Evolutionary conservation across 2,329 filamentous ascomycete genomes (phyloP).

Genomic region (Diaporthe helianthi): DNA sequence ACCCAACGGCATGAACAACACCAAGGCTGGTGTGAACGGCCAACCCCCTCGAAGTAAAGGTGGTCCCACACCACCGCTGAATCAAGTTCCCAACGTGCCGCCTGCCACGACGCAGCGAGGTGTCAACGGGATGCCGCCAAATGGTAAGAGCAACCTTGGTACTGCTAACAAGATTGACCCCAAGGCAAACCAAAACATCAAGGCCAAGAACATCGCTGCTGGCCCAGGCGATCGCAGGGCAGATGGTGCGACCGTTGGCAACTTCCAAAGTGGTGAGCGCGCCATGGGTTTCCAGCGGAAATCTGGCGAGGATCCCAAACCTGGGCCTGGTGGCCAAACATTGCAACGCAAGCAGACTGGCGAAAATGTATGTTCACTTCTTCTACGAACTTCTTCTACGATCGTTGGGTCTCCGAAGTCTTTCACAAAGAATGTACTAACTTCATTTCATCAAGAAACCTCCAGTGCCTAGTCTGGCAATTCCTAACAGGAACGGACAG

Average conservation of each 20-base stretch:
- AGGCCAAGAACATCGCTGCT: neutral
- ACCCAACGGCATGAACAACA: neutral
- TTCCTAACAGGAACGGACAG: neutral
- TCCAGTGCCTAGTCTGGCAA: neutral
- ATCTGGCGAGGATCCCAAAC: neutral
- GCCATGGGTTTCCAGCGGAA: constrained; percentile 2
- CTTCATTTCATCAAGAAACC: neutral
- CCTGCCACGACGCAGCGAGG: neutral
- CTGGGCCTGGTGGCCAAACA: neutral
- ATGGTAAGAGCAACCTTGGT: neutral
- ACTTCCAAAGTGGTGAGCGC: neutral
- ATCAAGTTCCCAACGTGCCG: neutral
- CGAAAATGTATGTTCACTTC: neutral
- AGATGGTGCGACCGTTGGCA: neutral
- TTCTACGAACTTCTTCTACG: neutral
- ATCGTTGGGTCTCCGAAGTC: neutral
- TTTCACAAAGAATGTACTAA: neutral
- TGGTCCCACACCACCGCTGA: neutral
- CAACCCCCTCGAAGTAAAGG: neutral
- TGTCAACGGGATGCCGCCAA: neutral
- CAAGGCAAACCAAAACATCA: neutral
- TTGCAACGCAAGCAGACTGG: neutral
- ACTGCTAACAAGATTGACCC: constrained; percentile 1
- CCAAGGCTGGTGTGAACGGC: constrained; percentile 6
- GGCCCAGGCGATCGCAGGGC: neutral